These are phyloP conservation scores for Pleomassaria siparia DNA, from an alignment of 2,329 filamentous ascomycete species.

Conservation along the genomic window DNA sequence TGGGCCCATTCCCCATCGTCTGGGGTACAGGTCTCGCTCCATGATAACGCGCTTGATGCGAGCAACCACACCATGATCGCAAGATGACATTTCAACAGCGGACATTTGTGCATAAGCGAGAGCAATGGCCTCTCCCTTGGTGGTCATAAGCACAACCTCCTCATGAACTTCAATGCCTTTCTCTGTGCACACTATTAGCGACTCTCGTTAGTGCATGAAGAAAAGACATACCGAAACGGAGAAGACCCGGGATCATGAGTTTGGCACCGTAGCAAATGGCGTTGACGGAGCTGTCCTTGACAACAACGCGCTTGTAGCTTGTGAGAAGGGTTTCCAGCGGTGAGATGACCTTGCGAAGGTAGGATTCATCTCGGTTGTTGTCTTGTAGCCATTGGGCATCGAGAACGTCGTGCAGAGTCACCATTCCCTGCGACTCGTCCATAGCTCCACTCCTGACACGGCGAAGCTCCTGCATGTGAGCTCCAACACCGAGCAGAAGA, in stretches of 20 bases:
- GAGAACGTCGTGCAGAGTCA: slow-evolving; percentile 91
- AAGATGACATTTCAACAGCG: slow-evolving; percentile 92
- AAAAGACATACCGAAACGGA: slow-evolving; percentile 74
- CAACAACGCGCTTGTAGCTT: slow-evolving; percentile 93
- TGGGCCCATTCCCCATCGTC: slow-evolving; percentile 93
- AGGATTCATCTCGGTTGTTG: slow-evolving; percentile 92
- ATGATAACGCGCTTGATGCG: slow-evolving; percentile 99
- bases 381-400: slow-evolving; percentile 96
- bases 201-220: not conserved
- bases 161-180: slow-evolving; percentile 89
- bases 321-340: slow-evolving; percentile 91
- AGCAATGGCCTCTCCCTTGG: slow-evolving; percentile 97
- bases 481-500: slow-evolving; percentile 76
- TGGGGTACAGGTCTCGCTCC: slow-evolving; percentile 97
- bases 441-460: slow-evolving; percentile 93
- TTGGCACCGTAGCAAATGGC: slow-evolving; percentile 98
- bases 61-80: slow-evolving; percentile 95
- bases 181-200: slow-evolving; percentile 56
- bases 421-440: slow-evolving; percentile 85
- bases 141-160: slow-evolving; percentile 97
- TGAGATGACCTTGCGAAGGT: slow-evolving; percentile 85
- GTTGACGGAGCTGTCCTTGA: slow-evolving; percentile 96
- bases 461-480: slow-evolving; percentile 97
- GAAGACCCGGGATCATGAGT: slow-evolving; percentile 94
- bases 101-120: slow-evolving; percentile 98